These are phyloP conservation scores for Annulohypoxylon truncatum DNA, from an alignment of 2,329 filamentous ascomycete genomes.

Conservation along the genomic window DNA sequence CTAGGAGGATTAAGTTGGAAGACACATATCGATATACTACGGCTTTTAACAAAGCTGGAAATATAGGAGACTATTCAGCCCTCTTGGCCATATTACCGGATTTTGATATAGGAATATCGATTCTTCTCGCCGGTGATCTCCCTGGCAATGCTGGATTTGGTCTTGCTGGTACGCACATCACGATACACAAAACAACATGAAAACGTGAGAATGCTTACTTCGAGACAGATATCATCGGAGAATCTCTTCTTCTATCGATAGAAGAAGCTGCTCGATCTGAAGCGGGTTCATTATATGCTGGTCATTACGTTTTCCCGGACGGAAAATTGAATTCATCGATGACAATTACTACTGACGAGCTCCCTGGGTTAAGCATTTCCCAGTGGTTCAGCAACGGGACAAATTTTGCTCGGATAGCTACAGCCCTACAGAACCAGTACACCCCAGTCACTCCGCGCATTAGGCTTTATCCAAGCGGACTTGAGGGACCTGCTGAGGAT, in stretches of 20 bases:
- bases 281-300: conserved; percentile 46
- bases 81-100: conserved; percentile 57
- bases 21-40: conserved; percentile 51
- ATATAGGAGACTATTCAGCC: conserved; percentile 54
- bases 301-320: conserved; percentile 42
- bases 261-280: conserved; percentile 47
- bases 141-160: conserved; percentile 47
- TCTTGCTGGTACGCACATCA: conserved; percentile 41
- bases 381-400: conserved; percentile 51
- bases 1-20: conserved; percentile 44
- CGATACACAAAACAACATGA: background rate
- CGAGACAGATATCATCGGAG: conserved; percentile 45
- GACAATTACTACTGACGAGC: conserved; percentile 46
- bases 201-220: conserved; percentile 16
- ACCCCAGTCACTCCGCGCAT: conserved; percentile 45
- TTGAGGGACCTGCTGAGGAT: conserved; percentile 40
- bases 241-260: conserved; percentile 47
- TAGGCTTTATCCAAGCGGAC: conserved; percentile 49
- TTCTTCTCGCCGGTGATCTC: conserved; percentile 53
- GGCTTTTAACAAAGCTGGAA: conserved; percentile 56
- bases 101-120: conserved; percentile 55
- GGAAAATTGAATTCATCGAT: conserved; percentile 48
- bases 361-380: conserved; percentile 47
- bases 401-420: conserved; percentile 45
- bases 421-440: conserved; percentile 44